phyloP scores from a whole-genome alignment of 1,139 yeast species.

The Ogataea hybrid region DNA sequence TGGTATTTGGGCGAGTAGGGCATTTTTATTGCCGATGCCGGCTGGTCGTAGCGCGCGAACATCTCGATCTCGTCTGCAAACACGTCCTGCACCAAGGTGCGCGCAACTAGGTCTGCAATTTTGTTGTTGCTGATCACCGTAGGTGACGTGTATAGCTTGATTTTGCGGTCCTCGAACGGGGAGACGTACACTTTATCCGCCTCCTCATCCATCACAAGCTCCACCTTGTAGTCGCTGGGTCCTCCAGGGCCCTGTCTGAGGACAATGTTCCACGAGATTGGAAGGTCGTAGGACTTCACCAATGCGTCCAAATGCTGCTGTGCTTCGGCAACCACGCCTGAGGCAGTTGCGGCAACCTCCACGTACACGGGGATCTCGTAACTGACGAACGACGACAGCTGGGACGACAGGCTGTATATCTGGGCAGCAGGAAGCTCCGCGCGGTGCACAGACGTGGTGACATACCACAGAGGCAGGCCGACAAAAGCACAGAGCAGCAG shows the following conservation, averaged over 20 bases:
- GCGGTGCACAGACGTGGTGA: slow-evolving; percentile 70
- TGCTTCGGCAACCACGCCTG: slow-evolving; percentile 31
- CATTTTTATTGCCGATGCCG: slow-evolving; percentile 22
- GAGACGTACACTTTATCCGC: slow-evolving; percentile 31
- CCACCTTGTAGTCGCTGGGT: slow-evolving; percentile 24
- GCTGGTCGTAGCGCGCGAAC: slow-evolving; percentile 22
- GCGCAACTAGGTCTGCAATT: slow-evolving; percentile 37
- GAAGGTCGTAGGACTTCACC: slow-evolving; percentile 21
- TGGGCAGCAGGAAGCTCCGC: slow-evolving; percentile 66
- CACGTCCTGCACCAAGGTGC: slow-evolving; percentile 37
- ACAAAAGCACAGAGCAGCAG: slow-evolving; percentile 42
- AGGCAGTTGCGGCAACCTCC: slow-evolving; percentile 32
- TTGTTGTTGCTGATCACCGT: slow-evolving; percentile 32
- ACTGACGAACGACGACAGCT: slow-evolving; percentile 19
- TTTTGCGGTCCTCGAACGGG: slow-evolving; percentile 35
- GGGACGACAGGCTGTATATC: slow-evolving; percentile 40
- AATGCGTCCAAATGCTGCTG: slow-evolving; percentile 35
- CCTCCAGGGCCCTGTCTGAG: slow-evolving; percentile 19
- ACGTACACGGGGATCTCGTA: slow-evolving; percentile 59
- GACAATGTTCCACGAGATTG: slow-evolving; percentile 34
- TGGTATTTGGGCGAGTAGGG: slow-evolving; percentile 26
- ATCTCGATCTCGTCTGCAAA: slow-evolving; percentile 39
- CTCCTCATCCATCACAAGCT: slow-evolving; percentile 26
- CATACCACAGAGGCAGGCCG: slow-evolving; percentile 76
- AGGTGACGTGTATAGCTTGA: slow-evolving; percentile 34